Evolutionary conservation across 2,329 filamentous ascomycete species (phyloP), one percentile per base, ranked within the genome.

Genomic region (Waltergamsia citrina): DNA sequence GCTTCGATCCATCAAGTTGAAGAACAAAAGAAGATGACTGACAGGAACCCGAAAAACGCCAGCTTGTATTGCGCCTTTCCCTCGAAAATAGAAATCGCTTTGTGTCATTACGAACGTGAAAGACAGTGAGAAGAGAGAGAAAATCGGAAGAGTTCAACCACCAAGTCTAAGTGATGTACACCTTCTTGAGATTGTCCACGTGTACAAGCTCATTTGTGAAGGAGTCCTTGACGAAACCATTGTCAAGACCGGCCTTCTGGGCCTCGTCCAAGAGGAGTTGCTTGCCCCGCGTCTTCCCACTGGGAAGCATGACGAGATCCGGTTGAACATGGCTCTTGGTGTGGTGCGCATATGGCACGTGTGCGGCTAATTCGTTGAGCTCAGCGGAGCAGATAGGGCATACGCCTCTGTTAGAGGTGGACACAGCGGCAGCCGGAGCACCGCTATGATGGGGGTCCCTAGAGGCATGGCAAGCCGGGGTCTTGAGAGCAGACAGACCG

Each of bases 361-460:
- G 80, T 33, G 81, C 71, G 3, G 92, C 90, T 22, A 98, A 72
- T 49, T 88, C 84, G 55, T 96, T 96, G 36, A 98, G 74, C 59
- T 98, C 92, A 1, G 83, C 92, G 31, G 83, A 92, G 65, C 92
- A 98, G 51, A 98, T 96, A 4, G 92, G 92, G 48, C 92, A 98
- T 27, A 96, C 78, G 32, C 78, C 81, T 19, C 15, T 27, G 25
- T 12, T 32, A 19, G 30, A 29, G 32, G 18, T 17, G n/a, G 22
- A 8, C 15, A n/a, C 14, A 21, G 18, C 25, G 26, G 28, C 12
- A 20, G 31, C 17, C 18, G 8, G 15, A 23, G 29, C 29, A 9
- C 19, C 17, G 19, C 33, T 38, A 10, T 45, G 42, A 16, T 45
- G 34, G 23, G 63, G 59, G 1, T 73, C 69, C 5, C 73, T 63